phyloP scores from a whole-genome alignment of 2,329 filamentous ascomycete genomes.

The Cladosporium oxysporum region DNA sequence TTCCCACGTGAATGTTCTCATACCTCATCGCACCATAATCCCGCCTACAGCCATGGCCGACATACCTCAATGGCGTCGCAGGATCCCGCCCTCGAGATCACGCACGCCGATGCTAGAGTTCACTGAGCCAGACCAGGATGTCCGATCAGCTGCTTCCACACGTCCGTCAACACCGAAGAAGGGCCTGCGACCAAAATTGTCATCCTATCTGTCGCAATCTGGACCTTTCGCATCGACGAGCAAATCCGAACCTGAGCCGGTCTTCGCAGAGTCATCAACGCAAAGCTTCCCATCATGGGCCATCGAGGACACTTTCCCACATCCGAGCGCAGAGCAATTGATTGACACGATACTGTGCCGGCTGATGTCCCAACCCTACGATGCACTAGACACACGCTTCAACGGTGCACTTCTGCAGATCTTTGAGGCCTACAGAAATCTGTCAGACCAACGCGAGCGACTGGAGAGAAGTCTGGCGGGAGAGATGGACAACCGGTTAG shows the following conservation, averaged over 20 bases:
- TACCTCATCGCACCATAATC: background rate
- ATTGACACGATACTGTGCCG: constrained; percentile 37
- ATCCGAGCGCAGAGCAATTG: constrained; percentile 30
- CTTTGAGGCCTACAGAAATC: constrained; percentile 44
- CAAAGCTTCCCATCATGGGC: constrained; percentile 33
- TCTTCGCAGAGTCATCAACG: constrained; percentile 25
- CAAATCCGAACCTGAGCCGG: constrained; percentile 25
- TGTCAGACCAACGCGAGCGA: constrained; percentile 39
- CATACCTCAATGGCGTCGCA: constrained; percentile 40
- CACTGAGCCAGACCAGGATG: constrained; percentile 34
- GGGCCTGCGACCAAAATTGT: constrained; percentile 42
- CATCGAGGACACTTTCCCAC: constrained; percentile 30
- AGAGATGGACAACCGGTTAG: constrained; percentile 28
- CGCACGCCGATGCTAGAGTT: constrained; percentile 35
- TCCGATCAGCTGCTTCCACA: constrained; percentile 1
- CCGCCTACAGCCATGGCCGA: constrained; percentile 32
- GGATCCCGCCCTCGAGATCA: constrained; percentile 36
- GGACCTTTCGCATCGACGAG: constrained; percentile 16
- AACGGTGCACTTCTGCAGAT: constrained; percentile 45
- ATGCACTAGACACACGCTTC: constrained; percentile 33
- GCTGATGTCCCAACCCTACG: constrained; percentile 34
- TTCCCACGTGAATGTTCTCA: background rate
- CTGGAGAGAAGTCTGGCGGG: constrained; percentile 35
- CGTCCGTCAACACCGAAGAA: constrained; percentile 36
- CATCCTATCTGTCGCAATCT: constrained; percentile 43